Evolutionary conservation across 2,329 filamentous ascomycete genomes (phyloP), one percentile per base, ranked within the genome.

Genomic region (Sporothrix pallida): DNA sequence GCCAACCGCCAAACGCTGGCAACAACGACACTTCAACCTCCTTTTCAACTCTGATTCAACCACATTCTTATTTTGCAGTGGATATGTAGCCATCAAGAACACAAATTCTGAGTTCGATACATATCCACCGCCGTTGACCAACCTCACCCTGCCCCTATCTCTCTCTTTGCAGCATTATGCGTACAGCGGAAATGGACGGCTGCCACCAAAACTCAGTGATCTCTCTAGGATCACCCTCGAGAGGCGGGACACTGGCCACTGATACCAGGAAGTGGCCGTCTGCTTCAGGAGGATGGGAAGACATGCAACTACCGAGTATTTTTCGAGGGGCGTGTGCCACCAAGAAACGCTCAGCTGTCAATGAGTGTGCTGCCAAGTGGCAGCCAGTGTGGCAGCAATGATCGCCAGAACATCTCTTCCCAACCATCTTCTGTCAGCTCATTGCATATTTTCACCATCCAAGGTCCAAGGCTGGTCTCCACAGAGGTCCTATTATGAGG

Each of bases 401-500:
- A 13, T 23, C 5, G 5, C 26, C 17, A 10, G 15, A 1, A 3
- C 8, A n/a, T 44, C 17, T 10, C 37, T 20, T 37, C 8, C 15
- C 17, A 31, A 8, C 17, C 60, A 5, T n/a, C 56, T 6, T 58
- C 17, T 20, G 2, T 17, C 60, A 44, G 31, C 31, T 17, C 60
- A 20, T 17, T 9, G 15, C n/a, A 52, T 17, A n/a, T 17, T 15
- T n/a, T 12, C 50, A 52, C 50, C 23, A 26, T 52, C 5, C 15
- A 12, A 9, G 31, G 17, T 8, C 52, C 52, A 23, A 37, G 31
- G 31, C 7, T 37, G 4, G 2, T 37, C 31, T 56, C 52, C 20
- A 23, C n/a, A 20, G 20, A 52, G 65, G 68, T 70, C 68, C 68
- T 70, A 70, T 70, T 15, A 44, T 70, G 68, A 58, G 68, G 46